A percentile compares a stretch with the other conserved stretches of the same genome.
Evolutionary conservation across 2,329 filamentous ascomycete genomes (phyloP).

Genomic region (Colletotrichum tamarilloi): DNA sequence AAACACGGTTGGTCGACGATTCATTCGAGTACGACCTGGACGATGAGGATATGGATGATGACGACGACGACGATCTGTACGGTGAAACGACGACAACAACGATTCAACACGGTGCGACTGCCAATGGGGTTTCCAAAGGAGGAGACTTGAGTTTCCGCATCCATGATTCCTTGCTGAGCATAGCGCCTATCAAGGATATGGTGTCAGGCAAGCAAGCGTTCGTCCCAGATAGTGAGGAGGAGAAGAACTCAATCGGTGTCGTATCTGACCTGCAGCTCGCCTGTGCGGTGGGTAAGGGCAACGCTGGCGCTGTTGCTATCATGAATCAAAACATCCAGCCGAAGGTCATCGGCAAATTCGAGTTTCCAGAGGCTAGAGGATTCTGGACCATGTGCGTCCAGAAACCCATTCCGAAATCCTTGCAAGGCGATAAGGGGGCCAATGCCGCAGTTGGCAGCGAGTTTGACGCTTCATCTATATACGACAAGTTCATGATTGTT

Average conservation of each 20-base stretch:
- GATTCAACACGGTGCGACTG: conserved; percentile 46
- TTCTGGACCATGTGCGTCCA: conserved; percentile 85
- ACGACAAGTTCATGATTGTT: conserved; percentile 85
- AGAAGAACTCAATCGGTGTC: conserved; percentile 56
- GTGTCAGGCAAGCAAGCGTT: conserved; percentile 71
- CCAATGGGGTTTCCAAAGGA: conserved; percentile 57
- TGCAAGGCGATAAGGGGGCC: conserved; percentile 62
- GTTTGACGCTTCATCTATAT: conserved; percentile 69
- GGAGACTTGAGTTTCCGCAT: conserved; percentile 79
- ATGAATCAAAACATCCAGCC: conserved; percentile 84
- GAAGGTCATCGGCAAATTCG: conserved; percentile 74
- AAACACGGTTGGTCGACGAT: conserved; percentile 68
- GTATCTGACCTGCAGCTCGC: conserved; percentile 69
- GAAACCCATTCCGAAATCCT: conserved; percentile 71
- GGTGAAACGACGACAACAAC: conserved; percentile 54
- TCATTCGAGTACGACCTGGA: conserved; percentile 64
- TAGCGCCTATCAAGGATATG: conserved; percentile 83
- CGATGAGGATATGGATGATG: conserved; percentile 70
- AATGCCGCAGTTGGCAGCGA: conserved; percentile 63
- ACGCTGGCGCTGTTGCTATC: conserved; percentile 76
- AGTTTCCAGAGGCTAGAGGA: conserved; percentile 77
- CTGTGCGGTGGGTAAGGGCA: conserved; percentile 71
- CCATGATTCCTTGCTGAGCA: conserved; percentile 80
- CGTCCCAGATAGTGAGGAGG: conserved; percentile 56
- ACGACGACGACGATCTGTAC: conserved; percentile 69